A percentile compares a stretch with the other conserved stretches of the same genome.
phyloP scores from a whole-genome alignment of 202 grass and related monocot genomes.

The Carex arenaria region DNA sequence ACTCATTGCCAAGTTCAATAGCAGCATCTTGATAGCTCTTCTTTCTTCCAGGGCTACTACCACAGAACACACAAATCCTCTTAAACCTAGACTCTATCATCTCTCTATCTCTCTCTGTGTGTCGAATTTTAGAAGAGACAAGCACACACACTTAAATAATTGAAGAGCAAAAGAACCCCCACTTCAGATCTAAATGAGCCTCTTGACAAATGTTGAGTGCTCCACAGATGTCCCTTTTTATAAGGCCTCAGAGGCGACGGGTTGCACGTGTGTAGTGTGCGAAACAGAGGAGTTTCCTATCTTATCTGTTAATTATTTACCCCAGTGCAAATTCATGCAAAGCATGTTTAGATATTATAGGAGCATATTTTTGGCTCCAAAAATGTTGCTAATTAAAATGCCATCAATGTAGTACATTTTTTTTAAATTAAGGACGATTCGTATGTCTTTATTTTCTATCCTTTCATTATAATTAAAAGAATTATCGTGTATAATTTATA shows the following conservation, averaged over 20 bases:
- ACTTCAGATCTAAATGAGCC: slow-evolving; percentile 14
- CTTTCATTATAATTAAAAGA: too few relatives aligned
- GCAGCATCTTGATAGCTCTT: slow-evolving; percentile 92
- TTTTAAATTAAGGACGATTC: too few relatives aligned
- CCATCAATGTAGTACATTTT: too few relatives aligned
- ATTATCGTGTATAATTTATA: neutral
- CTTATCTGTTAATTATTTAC: neutral
- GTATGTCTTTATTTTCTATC: too few relatives aligned
- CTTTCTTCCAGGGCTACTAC: slow-evolving; percentile 93
- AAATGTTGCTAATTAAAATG: neutral
- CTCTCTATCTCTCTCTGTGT: slow-evolving; percentile 3
- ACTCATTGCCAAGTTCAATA: slow-evolving; percentile 93
- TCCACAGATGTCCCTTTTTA: slow-evolving; percentile 21
- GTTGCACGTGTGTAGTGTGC: neutral
- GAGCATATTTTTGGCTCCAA: neutral
- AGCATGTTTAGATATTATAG: neutral
- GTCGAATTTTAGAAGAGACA: neutral
- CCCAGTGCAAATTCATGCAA: neutral
- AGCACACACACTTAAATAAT: neutral
- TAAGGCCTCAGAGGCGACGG: neutral
- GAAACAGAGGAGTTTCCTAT: neutral
- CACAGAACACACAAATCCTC: slow-evolving; percentile 90
- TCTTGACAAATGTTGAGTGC: slow-evolving; percentile 28
- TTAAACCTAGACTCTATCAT: slow-evolving; percentile 82
- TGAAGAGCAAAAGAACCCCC: neutral